Evolutionary conservation across 441 rosid species (phyloP), one percentile per base, ranked within the genome.

Genomic region (Bruguiera hainesii): DNA sequence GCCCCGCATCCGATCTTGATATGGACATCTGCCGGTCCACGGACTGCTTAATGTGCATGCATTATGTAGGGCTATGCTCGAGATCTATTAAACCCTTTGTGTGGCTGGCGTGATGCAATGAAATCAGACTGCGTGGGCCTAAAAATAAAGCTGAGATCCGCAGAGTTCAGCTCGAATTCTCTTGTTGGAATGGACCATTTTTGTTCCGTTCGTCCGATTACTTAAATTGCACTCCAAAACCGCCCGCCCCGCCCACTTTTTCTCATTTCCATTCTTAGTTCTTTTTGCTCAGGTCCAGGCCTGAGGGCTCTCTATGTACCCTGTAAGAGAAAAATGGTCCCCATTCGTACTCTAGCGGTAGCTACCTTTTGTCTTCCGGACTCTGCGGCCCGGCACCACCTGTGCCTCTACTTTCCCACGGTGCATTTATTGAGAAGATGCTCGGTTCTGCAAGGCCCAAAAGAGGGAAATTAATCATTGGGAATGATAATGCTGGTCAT

Each of bases 191-290:
- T 21, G 28, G 46, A 33, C 13, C 58, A 48, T 13, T 37, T 52
- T n/a, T 68, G 66, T 64, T 46, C 29, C 61, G 68, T 20, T 33
- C 6, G 7, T 7, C 15, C 2, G 3, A 37, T 73, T 74, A 60
- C 76, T 73, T 79, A 64, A 60, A 28, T 52, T 53, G 37, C 80
- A 73, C 82, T 79, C 76, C 78, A 59, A 61, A 4, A 19, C 57
- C 39, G 53, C 11, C 11, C 23, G 23, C 23, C 56, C 25, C 13
- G 1, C 39, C 72, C 31, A n/a, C 9, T 39, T 65, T n/a, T 60
- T 61, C 31, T 60, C 60, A 6, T 53, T 23, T 23, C 5, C 3
- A 20, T 10, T 3, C 25, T n/a, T 11, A 20, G 46, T 11, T 37
- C 15, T 37, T 37, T 37, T 37, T 37, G 20, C 29, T 29, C 48